phyloP scores from a whole-genome alignment of 345 rosid genomes.

The Sonneratia alba region DNA sequence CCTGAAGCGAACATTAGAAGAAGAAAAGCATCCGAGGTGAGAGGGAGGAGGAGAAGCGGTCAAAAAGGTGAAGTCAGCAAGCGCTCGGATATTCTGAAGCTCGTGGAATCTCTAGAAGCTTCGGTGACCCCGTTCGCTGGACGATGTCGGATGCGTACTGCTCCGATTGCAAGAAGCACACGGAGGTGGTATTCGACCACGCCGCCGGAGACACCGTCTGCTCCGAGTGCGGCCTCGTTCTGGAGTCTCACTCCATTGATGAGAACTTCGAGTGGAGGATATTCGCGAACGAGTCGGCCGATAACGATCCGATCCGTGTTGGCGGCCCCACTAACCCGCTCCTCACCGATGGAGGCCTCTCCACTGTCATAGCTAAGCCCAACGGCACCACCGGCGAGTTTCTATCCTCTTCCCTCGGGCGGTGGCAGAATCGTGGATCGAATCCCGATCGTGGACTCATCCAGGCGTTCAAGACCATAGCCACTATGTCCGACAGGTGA shows the following conservation, averaged over 20 bases:
- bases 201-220: conserved; percentile 98
- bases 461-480: conserved; percentile 83
- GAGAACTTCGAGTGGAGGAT: conserved; percentile 99
- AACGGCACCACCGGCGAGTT: conserved; percentile 93
- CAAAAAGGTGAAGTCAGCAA: neutral
- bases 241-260: conserved; percentile 96
- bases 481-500: conserved; percentile 95
- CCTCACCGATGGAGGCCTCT: conserved; percentile 77
- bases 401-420: conserved; percentile 76
- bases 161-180: conserved; percentile 71
- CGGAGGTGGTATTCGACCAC: conserved; percentile 96
- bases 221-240: conserved; percentile 93
- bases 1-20: too few relatives aligned
- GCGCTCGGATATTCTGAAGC: neutral
- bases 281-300: conserved; percentile 91
- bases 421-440: conserved; percentile 98
- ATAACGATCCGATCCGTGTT: conserved; percentile 93
- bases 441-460: conserved; percentile 93
- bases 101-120: neutral
- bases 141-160: conserved; percentile 80
- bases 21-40: neutral
- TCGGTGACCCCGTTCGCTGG: neutral
- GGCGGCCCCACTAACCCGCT: conserved; percentile 96
- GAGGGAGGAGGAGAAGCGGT: neutral
- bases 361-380: conserved; percentile 94